phyloP scores from a whole-genome alignment of 179 eudicot genomes.

The Spinacia oleracea region DNA sequence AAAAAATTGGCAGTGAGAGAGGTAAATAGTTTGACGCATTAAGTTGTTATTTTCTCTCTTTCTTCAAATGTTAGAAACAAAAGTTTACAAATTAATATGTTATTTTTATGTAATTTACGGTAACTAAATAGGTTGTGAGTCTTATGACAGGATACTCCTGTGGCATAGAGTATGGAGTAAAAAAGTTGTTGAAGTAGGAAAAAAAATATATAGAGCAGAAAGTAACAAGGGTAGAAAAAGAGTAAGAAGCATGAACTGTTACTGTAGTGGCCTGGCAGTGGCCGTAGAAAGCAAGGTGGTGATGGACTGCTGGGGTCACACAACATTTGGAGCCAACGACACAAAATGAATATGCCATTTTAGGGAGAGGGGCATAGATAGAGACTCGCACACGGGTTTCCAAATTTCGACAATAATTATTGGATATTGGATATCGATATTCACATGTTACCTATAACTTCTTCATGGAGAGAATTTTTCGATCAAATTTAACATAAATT shows the following conservation, averaged over 20 bases:
- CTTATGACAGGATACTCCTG: no score
- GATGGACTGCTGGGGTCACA: slow-evolving; percentile 40
- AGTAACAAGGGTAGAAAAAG: slow-evolving; percentile 3
- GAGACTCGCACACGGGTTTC: not conserved
- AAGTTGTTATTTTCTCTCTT: no score
- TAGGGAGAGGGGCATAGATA: not conserved
- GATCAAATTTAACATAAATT: no score
- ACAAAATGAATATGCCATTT: slow-evolving; percentile 5
- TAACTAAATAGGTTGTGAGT: no score
- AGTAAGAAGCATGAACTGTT: slow-evolving; percentile 22
- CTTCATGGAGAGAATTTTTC: no score
- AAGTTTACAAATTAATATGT: no score
- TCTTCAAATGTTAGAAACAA: no score
- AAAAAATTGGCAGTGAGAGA: no score
- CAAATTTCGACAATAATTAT: not conserved
- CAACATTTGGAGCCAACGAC: not conserved
- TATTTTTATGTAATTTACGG: no score
- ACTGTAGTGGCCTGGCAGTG: slow-evolving; percentile 46
- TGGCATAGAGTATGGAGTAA: no score
- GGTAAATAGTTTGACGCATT: no score
- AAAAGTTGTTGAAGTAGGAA: slow-evolving; percentile 1
- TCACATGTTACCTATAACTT: not conserved
- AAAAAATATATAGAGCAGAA: not conserved
- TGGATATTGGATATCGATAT: not conserved
- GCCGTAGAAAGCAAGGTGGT: slow-evolving; percentile 53